phyloP scores from a whole-genome alignment of 164 flowering plant genomes.

The Magnolia sinica region DNA sequence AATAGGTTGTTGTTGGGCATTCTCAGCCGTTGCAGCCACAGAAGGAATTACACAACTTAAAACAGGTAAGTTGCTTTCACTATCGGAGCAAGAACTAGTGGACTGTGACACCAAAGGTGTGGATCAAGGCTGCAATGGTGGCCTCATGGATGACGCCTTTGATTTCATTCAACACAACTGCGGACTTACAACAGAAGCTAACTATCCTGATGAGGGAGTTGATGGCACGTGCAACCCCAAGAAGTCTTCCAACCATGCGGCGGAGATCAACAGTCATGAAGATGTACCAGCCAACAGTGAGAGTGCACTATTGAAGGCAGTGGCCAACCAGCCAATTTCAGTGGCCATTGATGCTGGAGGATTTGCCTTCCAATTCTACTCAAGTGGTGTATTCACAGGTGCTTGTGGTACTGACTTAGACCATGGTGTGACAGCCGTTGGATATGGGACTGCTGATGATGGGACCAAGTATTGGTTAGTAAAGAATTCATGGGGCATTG shows the following conservation, averaged over 20 bases:
- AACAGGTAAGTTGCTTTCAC: conserved; percentile 16
- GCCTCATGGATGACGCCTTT: conserved; percentile 27
- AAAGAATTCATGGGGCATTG: conserved; percentile 32
- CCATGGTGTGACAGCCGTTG: conserved; percentile 28
- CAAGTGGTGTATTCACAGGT: conserved; percentile 23
- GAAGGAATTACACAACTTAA: conserved; percentile 25
- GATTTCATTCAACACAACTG: conserved; percentile 15
- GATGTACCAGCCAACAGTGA: conserved; percentile 24
- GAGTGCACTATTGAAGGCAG: conserved; percentile 20
- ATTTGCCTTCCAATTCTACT: conserved; percentile 24
- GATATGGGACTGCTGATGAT: conserved; percentile 21
- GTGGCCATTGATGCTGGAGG: conserved; percentile 30
- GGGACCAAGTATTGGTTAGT: conserved; percentile 33
- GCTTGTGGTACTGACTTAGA: conserved; percentile 21
- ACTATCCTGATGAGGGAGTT: conserved; percentile 16
- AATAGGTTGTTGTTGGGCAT: conserved; percentile 30
- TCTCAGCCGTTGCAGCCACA: conserved; percentile 29
- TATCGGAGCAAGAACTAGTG: conserved; percentile 27
- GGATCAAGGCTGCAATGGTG: conserved; percentile 27
- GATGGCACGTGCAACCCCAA: conserved; percentile 18
- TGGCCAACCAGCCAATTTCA: conserved; percentile 27
- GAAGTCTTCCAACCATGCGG: conserved; percentile 8
- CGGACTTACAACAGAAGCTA: conserved; percentile 25
- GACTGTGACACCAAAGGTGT: conserved; percentile 22
- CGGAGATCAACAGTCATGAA: conserved; percentile 20